Evolutionary conservation across 495 filamentous ascomycete species (phyloP).

Genomic region (Talaromyces adpressus): DNA sequence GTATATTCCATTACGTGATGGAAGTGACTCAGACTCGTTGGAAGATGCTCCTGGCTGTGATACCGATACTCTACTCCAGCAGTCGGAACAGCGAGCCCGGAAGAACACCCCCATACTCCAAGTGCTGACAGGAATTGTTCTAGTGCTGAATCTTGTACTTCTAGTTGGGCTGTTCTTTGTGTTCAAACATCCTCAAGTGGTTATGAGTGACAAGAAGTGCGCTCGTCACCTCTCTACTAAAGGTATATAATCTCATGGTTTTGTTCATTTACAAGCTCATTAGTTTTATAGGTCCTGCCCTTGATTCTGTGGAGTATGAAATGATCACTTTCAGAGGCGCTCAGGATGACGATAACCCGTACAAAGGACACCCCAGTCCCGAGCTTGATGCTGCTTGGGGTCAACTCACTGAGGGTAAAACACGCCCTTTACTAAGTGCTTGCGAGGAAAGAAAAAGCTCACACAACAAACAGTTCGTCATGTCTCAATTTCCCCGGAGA

Average conservation of each 20-base stretch:
- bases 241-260: neutral
- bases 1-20: neutral
- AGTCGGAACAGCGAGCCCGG: neutral
- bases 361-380: slow-evolving; percentile 27
- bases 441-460: neutral
- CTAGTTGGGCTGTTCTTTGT: neutral
- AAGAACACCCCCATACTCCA: neutral
- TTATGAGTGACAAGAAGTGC: neutral
- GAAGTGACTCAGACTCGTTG: neutral
- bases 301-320: neutral
- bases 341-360: neutral
- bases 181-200: neutral
- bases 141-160: neutral
- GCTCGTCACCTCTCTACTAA: neutral
- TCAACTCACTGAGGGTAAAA: neutral
- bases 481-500: neutral
- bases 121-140: neutral
- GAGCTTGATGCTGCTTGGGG: slow-evolving; percentile 55
- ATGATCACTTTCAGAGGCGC: neutral
- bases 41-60: neutral
- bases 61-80: neutral
- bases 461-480: neutral
- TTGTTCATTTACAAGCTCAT: neutral
- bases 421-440: neutral
- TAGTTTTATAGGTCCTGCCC: neutral